Conservation (phyloP, 805 yeast species). For the Spathaspora sp. region DNA sequence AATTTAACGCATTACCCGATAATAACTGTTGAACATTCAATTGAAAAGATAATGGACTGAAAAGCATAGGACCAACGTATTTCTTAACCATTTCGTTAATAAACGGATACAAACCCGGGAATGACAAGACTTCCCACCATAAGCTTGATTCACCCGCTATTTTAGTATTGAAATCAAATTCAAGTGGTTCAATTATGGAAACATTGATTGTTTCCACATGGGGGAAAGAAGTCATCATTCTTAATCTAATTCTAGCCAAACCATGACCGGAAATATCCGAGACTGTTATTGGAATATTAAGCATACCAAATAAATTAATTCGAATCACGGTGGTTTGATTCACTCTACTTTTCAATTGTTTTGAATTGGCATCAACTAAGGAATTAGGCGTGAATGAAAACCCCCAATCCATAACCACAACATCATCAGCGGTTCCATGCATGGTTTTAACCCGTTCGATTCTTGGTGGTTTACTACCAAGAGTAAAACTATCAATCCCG, state of each 20-base stretch:
- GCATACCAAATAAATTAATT: slow-evolving; percentile 69
- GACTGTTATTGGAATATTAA: slow-evolving; percentile 75
- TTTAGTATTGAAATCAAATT: slow-evolving; percentile 77
- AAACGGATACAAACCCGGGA: slow-evolving; percentile 84
- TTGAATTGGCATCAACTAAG: slow-evolving; percentile 74
- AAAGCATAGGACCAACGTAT: slow-evolving; percentile 83
- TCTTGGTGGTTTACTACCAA: slow-evolving; percentile 95
- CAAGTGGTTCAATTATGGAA: slow-evolving; percentile 81
- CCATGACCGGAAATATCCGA: slow-evolving; percentile 77
- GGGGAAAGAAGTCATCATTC: slow-evolving; percentile 88
- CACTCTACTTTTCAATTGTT: slow-evolving; percentile 79
- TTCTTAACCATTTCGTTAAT: slow-evolving; percentile 82
- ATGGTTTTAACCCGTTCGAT: slow-evolving; percentile 86
- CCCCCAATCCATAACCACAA: slow-evolving; percentile 98
- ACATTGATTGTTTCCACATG: slow-evolving; percentile 89
- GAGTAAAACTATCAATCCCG: slow-evolving; percentile 85
- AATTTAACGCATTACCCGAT: slow-evolving; percentile 73
- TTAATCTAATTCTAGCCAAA: slow-evolving; percentile 72
- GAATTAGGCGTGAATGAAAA: slow-evolving; percentile 92
- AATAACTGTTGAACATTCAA: slow-evolving; percentile 86
- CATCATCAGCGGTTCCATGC: slow-evolving; percentile 84
- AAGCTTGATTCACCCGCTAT: slow-evolving; percentile 76
- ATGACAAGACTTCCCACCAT: slow-evolving; percentile 79
- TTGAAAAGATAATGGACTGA: slow-evolving; percentile 90
- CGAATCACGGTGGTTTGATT: slow-evolving; percentile 79